Evolutionary conservation across 805 yeast species (phyloP).

Genomic region (Kazachstania psychrophila): DNA sequence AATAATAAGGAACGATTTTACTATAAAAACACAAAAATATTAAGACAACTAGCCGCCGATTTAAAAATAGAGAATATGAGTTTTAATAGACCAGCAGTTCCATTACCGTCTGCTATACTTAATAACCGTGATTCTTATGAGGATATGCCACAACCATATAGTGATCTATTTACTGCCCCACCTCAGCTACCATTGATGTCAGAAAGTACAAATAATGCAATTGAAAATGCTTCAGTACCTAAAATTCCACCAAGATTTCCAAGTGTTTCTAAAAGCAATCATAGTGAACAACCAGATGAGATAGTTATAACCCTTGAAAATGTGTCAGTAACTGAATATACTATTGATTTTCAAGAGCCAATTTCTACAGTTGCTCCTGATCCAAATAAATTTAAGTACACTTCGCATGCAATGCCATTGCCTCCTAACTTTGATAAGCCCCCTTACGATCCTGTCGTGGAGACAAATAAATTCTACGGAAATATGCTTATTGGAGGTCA

Average conservation of each 20-base stretch:
- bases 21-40: too few species aligned
- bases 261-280: slow-evolving; percentile 4
- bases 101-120: not conserved
- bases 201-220: not conserved
- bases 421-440: slow-evolving; percentile 28
- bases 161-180: slow-evolving; percentile 4
- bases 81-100: slow-evolving; percentile 1
- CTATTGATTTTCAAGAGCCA: slow-evolving; percentile 35
- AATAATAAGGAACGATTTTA: too few species aligned
- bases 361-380: slow-evolving; percentile 41
- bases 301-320: too few species aligned
- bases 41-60: not conserved
- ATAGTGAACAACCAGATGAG: too few species aligned
- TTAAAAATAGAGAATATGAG: not conserved
- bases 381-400: slow-evolving; percentile 32
- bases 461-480: slow-evolving; percentile 73
- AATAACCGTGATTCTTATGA: not conserved
- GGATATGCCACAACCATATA: slow-evolving; percentile 12
- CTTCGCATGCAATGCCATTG: slow-evolving; percentile 20
- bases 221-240: not conserved
- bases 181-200: slow-evolving; percentile 1
- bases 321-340: not conserved
- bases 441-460: slow-evolving; percentile 36
- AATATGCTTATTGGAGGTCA: slow-evolving; percentile 61
- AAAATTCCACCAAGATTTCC: slow-evolving; percentile 7